These are phyloP conservation scores for Penicillium sp. DNA, from an alignment of 2,329 filamentous ascomycete species.

Conservation along the genomic window DNA sequence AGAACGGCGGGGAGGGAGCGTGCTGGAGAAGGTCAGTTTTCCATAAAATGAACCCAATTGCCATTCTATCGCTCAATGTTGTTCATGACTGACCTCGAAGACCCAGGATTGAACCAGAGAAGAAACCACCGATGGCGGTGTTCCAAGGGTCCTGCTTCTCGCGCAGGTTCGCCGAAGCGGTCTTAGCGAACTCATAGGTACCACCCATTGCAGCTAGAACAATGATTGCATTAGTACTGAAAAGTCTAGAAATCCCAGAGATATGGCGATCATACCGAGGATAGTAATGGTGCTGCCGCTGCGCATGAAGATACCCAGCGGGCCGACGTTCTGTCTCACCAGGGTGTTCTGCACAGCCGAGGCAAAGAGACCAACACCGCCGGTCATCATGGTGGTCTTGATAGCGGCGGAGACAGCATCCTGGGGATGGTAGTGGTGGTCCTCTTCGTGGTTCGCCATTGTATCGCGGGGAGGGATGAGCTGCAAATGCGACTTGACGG, in stretches of 20 bases:
- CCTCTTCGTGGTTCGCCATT: slow-evolving; percentile 55
- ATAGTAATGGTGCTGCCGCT: slow-evolving; percentile 73
- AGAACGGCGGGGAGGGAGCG: slow-evolving; percentile 71
- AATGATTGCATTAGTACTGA: slow-evolving; percentile 15
- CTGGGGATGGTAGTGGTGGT: slow-evolving; percentile 67
- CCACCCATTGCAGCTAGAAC: slow-evolving; percentile 69
- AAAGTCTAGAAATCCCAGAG: slow-evolving; percentile 12
- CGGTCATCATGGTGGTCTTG: slow-evolving; percentile 67
- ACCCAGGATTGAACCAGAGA: slow-evolving; percentile 73
- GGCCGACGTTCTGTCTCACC: slow-evolving; percentile 77
- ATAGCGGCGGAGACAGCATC: slow-evolving; percentile 72
- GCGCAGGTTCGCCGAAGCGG: slow-evolving; percentile 80
- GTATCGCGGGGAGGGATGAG: slow-evolving; percentile 36
- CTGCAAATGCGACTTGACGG: slow-evolving; percentile 22
- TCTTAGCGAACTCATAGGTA: slow-evolving; percentile 76
- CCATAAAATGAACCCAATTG: slow-evolving; percentile 11
- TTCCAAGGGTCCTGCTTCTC: slow-evolving; percentile 81
- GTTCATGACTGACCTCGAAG: slow-evolving; percentile 62
- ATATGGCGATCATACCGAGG: slow-evolving; percentile 58
- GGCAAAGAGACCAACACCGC: slow-evolving; percentile 69
- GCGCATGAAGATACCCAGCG: slow-evolving; percentile 77
- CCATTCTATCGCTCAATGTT: slow-evolving; percentile 3
- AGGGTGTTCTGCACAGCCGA: slow-evolving; percentile 87
- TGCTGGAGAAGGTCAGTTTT: slow-evolving; percentile 44
- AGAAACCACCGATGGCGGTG: slow-evolving; percentile 73